These are phyloP conservation scores for Chaetoscypha palmicola DNA, from an alignment of 2,329 filamentous ascomycete genomes.

Conservation along the genomic window DNA sequence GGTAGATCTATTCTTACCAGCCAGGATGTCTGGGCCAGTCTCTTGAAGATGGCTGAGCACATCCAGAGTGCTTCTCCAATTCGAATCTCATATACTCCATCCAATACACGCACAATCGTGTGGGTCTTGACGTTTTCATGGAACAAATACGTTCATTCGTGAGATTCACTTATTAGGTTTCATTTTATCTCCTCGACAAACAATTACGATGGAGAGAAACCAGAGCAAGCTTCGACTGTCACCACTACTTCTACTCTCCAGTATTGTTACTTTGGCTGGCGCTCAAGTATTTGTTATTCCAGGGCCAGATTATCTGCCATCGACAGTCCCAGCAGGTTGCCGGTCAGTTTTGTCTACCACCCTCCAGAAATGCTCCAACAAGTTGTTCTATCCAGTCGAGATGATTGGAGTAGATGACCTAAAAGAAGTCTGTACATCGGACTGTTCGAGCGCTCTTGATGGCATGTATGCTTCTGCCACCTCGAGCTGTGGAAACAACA, in stretches of 20 bases:
- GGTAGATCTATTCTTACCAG: too few relatives aligned
- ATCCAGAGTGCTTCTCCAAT: too few relatives aligned
- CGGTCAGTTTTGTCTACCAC: background rate
- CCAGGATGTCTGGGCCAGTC: too few relatives aligned
- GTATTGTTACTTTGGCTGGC: constrained; percentile 39
- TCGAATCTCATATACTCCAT: too few relatives aligned
- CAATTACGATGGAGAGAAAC: too few relatives aligned
- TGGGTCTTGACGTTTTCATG: too few relatives aligned
- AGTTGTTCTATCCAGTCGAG: background rate
- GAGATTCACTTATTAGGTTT: too few relatives aligned
- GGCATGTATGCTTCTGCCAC: background rate
- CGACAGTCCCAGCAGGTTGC: background rate
- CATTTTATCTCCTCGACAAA: too few relatives aligned
- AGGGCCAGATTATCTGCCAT: background rate
- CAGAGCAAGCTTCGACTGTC: too few relatives aligned
- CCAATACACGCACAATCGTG: too few relatives aligned
- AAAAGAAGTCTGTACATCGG: background rate
- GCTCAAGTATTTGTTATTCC: constrained; percentile 30
- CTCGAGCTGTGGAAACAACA: background rate
- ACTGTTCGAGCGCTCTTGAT: background rate
- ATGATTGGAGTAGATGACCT: background rate
- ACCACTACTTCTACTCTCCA: constrained; percentile 5
- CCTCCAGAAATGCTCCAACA: background rate
- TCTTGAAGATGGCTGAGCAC: too few relatives aligned
- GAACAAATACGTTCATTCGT: too few relatives aligned